Conservation (phyloP, 1,139 yeast species). For the Blastobotrys aristatus region DNA sequence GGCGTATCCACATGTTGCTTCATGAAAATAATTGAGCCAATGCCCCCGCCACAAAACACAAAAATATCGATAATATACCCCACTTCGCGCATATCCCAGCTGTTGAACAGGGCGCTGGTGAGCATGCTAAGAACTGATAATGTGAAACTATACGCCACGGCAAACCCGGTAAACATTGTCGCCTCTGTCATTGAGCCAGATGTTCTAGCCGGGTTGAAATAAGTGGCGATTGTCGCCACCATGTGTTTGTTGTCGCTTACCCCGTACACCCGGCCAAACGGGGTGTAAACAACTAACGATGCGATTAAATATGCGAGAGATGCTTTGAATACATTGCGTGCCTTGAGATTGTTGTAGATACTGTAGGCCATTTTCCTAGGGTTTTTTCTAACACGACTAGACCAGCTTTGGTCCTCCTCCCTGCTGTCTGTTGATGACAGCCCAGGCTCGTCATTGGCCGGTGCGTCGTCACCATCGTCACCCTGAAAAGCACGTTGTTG, state of each 20-base stretch:
- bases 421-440: no score
- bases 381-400: neutral
- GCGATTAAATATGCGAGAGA: constrained; percentile 68
- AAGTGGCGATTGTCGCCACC: constrained; percentile 77
- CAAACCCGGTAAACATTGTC: constrained; percentile 51
- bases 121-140: constrained; percentile 53
- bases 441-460: neutral
- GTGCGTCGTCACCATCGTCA: no score
- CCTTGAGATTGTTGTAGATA: constrained; percentile 14
- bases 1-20: constrained; percentile 64
- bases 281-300: constrained; percentile 68
- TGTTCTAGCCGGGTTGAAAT: constrained; percentile 77
- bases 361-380: constrained; percentile 5
- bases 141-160: constrained; percentile 53
- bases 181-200: constrained; percentile 80
- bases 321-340: constrained; percentile 48
- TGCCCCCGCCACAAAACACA: constrained; percentile 47
- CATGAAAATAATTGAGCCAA: constrained; percentile 64
- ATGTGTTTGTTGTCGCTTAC: constrained; percentile 72
- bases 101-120: constrained; percentile 46
- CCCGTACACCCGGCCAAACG: constrained; percentile 57
- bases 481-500: no score
- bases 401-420: neutral
- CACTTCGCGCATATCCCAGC: constrained; percentile 44
- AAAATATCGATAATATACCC: constrained; percentile 56